Conservation (phyloP, 176 grass and related monocot genomes). For the Sorghum bicolor region DNA sequence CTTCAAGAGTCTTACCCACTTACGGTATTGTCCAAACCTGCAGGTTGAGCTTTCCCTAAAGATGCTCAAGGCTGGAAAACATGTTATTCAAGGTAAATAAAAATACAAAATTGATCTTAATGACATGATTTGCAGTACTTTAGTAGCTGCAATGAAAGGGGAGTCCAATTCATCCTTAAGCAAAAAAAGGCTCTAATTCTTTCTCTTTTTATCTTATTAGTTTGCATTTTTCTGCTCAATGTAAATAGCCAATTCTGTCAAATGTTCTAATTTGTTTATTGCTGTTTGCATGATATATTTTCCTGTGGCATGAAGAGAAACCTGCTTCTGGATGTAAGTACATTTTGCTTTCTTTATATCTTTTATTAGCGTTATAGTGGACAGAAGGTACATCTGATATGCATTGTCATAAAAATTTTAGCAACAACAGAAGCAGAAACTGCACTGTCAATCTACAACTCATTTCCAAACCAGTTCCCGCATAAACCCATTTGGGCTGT, state of each 20-base stretch:
- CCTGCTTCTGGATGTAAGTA: constrained; percentile 95
- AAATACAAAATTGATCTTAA: background rate
- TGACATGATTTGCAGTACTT: background rate
- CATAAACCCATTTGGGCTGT: constrained; percentile 82
- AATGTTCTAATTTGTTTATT: constrained; percentile 36
- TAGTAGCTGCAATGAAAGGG: background rate
- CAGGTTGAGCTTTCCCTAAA: constrained; percentile 93
- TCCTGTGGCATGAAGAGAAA: constrained; percentile 66
- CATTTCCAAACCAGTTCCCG: constrained; percentile 51
- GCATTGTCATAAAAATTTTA: constrained; percentile 31
- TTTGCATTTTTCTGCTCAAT: background rate
- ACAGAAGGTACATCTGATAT: background rate
- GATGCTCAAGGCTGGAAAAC: constrained; percentile 86
- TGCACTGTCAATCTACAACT: constrained; percentile 70
- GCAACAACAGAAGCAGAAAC: constrained; percentile 65
- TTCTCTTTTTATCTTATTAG: background rate
- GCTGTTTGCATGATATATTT: constrained; percentile 39
- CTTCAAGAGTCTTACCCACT: background rate
- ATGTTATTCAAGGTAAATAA: constrained; percentile 90
- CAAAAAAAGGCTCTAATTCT: background rate
- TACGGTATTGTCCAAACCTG: constrained; percentile 1
- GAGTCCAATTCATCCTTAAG: background rate
- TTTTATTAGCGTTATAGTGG: background rate
- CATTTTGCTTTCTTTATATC: background rate
- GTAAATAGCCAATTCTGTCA: background rate